Evolutionary conservation across 129 eudicot genomes (phyloP).

Genomic region (Flaveria brownii): DNA sequence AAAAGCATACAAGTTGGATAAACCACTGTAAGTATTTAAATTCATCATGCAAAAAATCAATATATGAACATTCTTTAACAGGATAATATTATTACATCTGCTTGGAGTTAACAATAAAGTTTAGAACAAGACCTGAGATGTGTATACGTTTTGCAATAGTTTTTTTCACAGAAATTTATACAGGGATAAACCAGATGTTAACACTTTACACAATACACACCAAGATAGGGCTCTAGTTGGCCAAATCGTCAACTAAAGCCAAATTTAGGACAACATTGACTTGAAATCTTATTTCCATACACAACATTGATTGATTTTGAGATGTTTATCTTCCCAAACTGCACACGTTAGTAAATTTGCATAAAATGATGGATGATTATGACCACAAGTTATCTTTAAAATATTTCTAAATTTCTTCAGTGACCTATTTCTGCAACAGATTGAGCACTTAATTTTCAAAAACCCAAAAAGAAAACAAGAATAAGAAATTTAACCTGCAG

Average conservation of each 20-base stretch:
- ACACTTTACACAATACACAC: neutral
- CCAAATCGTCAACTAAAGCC: neutral
- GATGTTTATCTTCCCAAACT: neutral
- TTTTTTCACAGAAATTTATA: too few relatives aligned
- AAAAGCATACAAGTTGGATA: slow-evolving; percentile 12
- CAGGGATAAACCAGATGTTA: slow-evolving; percentile 5
- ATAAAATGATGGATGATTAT: slow-evolving; percentile 8
- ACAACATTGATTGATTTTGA: neutral
- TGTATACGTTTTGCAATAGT: too few relatives aligned
- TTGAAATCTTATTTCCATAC: neutral
- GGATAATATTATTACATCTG: neutral
- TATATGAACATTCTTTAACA: neutral
- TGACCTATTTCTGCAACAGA: neutral
- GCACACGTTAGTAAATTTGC: slow-evolving; percentile 3
- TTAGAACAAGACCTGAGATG: neutral
- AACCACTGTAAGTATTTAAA: neutral
- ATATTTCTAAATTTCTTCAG: slow-evolving; percentile 6
- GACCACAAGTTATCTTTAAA: slow-evolving; percentile 8
- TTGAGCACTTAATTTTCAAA: neutral
- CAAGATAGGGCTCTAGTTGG: neutral
- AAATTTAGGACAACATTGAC: neutral
- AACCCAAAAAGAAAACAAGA: slow-evolving; percentile 7
- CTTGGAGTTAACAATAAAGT: neutral
- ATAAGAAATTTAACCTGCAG: neutral
- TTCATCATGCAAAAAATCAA: slow-evolving; percentile 10